These are phyloP conservation scores for Saturnispora halmiae DNA, from an alignment of 805 yeast genomes.

Conservation along the genomic window DNA sequence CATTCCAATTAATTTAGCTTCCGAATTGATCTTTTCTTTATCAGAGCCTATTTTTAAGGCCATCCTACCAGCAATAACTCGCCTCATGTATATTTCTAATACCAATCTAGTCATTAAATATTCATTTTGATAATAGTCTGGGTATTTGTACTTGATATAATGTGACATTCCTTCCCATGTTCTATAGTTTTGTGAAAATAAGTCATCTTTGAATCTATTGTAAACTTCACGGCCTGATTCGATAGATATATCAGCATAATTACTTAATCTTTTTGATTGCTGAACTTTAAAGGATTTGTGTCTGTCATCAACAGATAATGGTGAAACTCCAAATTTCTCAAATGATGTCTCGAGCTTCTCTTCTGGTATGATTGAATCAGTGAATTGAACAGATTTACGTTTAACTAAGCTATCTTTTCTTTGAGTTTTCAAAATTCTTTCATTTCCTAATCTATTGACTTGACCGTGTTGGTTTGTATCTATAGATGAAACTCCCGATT, in stretches of 20 bases:
- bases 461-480: constrained; percentile 7
- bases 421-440: constrained; percentile 5
- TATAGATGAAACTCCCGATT: constrained; percentile 10
- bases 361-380: constrained; percentile 1
- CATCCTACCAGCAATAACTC: constrained; percentile 26
- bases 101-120: constrained; percentile 22
- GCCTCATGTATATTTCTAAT: constrained; percentile 26
- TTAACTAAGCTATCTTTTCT: constrained; percentile 8
- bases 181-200: constrained; percentile 14
- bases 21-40: constrained; percentile 14
- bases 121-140: constrained; percentile 20
- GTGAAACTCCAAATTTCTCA: constrained; percentile 8
- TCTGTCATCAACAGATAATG: not conserved
- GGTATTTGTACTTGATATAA: constrained; percentile 12
- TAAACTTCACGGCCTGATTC: constrained; percentile 24
- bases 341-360: constrained; percentile 2
- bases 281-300: not conserved
- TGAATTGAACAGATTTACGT: constrained; percentile 3
- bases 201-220: constrained; percentile 13
- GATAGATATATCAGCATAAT: constrained; percentile 22
- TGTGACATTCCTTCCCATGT: constrained; percentile 16
- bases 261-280: constrained; percentile 15
- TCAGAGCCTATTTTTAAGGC: constrained; percentile 22
- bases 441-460: constrained; percentile 1
- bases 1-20: constrained; percentile 31